Conservation (phyloP, 2,329 filamentous ascomycete species). For the Colletotrichum nymphaeae region DNA sequence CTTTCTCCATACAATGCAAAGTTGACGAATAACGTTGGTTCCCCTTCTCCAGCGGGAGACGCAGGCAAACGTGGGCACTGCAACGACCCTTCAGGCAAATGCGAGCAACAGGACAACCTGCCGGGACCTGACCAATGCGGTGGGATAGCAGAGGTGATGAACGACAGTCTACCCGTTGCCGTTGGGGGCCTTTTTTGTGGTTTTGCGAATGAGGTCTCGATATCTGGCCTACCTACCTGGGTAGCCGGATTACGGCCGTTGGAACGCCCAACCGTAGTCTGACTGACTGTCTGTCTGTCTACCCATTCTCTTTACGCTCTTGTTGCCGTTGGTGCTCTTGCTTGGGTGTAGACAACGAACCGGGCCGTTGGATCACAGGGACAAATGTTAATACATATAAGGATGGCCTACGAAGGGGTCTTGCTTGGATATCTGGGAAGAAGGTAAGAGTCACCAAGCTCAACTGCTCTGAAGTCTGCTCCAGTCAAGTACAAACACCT, state of each 20-base stretch:
- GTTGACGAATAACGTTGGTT: neutral
- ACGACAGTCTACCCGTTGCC: constrained; percentile 33
- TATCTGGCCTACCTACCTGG: neutral
- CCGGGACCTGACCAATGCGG: neutral
- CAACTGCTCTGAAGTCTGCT: too few species aligned
- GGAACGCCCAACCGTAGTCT: neutral
- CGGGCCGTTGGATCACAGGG: neutral
- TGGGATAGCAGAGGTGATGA: constrained; percentile 12
- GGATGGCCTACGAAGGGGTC: neutral
- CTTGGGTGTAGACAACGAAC: neutral
- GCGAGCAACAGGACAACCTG: neutral
- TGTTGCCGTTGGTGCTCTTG: neutral
- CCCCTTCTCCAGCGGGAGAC: neutral
- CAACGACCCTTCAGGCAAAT: neutral
- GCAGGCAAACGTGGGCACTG: neutral
- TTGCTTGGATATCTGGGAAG: neutral
- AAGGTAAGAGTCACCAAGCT: neutral
- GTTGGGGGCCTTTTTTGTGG: neutral
- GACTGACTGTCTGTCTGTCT: too few species aligned
- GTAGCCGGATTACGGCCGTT: neutral
- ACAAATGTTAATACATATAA: neutral
- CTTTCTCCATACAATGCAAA: neutral
- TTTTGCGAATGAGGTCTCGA: neutral
- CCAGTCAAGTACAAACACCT: neutral
- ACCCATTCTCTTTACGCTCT: neutral